phyloP scores from a whole-genome alignment of 257 asterid genomes.

The Sherardia arvensis region DNA sequence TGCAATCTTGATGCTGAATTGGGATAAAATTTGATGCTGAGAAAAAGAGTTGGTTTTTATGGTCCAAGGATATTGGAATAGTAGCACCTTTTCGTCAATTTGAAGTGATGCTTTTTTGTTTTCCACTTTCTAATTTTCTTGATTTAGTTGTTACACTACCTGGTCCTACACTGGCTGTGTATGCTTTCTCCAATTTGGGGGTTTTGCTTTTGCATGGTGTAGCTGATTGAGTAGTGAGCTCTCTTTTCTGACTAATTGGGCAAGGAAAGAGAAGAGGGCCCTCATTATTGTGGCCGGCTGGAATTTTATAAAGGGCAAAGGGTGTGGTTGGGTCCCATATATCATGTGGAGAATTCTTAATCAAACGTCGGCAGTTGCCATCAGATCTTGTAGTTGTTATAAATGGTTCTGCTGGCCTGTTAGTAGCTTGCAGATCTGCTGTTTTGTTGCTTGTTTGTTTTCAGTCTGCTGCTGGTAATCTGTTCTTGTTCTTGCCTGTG shows the following conservation, averaged over 20 bases:
- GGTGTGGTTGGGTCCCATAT: constrained; percentile 12
- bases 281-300: constrained; percentile 21
- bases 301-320: constrained; percentile 13
- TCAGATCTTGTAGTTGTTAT: constrained; percentile 14
- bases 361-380: constrained; percentile 8
- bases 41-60: background rate
- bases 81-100: constrained; percentile 6
- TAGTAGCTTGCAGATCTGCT: constrained; percentile 34
- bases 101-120: background rate
- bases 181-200: constrained; percentile 7
- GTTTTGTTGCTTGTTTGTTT: constrained; percentile 13
- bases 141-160: background rate
- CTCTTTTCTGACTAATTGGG: constrained; percentile 13
- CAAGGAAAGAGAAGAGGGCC: constrained; percentile 16
- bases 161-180: background rate
- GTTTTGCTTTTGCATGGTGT: constrained; percentile 18
- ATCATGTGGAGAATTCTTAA: constrained; percentile 20
- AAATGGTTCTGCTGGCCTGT: constrained; percentile 4
- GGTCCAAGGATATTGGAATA: background rate
- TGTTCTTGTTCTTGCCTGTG: background rate
- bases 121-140: background rate
- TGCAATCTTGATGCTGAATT: background rate
- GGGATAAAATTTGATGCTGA: background rate
- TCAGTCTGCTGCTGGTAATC: background rate
- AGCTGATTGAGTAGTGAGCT: constrained; percentile 5